phyloP scores from a whole-genome alignment of 148 eudicot species.

The Cornus florida region DNA sequence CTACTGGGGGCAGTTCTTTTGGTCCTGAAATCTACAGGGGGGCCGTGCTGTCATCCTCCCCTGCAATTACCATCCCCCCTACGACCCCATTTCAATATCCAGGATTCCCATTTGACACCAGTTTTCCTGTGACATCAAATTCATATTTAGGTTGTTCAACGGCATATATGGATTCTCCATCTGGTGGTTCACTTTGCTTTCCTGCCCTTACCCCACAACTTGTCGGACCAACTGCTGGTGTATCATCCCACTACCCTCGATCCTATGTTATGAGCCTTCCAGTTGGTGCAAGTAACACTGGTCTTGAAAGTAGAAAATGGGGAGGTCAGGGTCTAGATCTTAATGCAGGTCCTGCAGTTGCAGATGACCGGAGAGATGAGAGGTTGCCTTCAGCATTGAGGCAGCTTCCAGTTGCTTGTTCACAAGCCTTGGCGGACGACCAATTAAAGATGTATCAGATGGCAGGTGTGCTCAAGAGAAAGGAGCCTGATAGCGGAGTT shows the following conservation, averaged over 20 bases:
- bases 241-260: slow-evolving; percentile 61
- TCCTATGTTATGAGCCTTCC: slow-evolving; percentile 60
- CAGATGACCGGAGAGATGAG: slow-evolving; percentile 67
- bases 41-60: slow-evolving; percentile 79
- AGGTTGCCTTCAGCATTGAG: slow-evolving; percentile 41
- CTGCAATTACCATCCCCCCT: slow-evolving; percentile 54
- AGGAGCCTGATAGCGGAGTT: slow-evolving; percentile 32
- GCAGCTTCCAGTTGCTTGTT: slow-evolving; percentile 42
- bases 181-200: slow-evolving; percentile 49
- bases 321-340: slow-evolving; percentile 76
- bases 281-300: slow-evolving; percentile 40
- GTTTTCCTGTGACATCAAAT: slow-evolving; percentile 57
- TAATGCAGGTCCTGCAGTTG: slow-evolving; percentile 67
- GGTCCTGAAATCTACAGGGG: slow-evolving; percentile 65
- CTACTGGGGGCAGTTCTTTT: slow-evolving; percentile 41
- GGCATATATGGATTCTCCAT: slow-evolving; percentile 50
- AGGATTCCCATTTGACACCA: slow-evolving; percentile 71
- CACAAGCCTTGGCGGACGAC: slow-evolving; percentile 59
- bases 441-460: slow-evolving; percentile 55
- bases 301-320: slow-evolving; percentile 56
- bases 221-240: slow-evolving; percentile 51
- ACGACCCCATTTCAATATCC: slow-evolving; percentile 64
- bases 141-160: slow-evolving; percentile 51
- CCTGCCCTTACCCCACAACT: slow-evolving; percentile 63
- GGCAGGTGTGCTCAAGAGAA: slow-evolving; percentile 65